These are phyloP conservation scores for Petrea volubilis DNA, from an alignment of 257 asterid species.

Conservation along the genomic window DNA sequence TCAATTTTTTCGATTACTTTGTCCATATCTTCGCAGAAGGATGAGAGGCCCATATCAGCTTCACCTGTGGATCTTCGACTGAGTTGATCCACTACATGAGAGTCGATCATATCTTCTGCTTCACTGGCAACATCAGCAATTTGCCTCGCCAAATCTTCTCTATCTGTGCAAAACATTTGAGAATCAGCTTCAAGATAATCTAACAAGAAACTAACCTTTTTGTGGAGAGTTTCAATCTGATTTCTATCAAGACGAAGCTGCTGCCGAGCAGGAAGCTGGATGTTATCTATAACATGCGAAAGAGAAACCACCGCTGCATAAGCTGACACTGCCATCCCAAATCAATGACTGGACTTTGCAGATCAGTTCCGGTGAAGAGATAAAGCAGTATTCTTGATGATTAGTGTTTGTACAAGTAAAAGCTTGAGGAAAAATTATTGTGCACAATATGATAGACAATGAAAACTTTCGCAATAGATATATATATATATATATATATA, in stretches of 20 bases:
- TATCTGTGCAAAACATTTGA: not conserved
- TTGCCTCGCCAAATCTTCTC: conserved; percentile 8
- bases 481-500: too few species aligned
- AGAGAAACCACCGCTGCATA: conserved; percentile 36
- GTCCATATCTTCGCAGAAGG: not conserved
- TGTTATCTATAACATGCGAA: conserved; percentile 13
- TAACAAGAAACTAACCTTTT: conserved; percentile 13
- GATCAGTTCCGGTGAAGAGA: not conserved
- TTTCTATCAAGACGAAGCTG: not conserved
- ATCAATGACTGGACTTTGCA: not conserved
- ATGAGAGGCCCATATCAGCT: not conserved
- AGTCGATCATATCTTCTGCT: conserved; percentile 30
- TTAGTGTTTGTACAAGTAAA: not conserved
- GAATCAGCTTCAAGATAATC: conserved; percentile 16
- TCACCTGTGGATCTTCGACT: not conserved
- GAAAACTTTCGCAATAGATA: too few species aligned
- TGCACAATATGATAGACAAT: not conserved
- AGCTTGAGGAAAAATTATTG: not conserved
- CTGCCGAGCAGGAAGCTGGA: conserved; percentile 8
- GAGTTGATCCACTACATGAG: not conserved
- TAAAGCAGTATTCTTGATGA: not conserved
- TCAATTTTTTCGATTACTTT: not conserved
- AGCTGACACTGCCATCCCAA: conserved; percentile 9
- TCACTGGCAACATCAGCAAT: conserved; percentile 22
- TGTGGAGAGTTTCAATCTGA: not conserved